Base-by-base conservation (phyloP, 2,329 filamentous ascomycete genomes). In the Phaeophleospora eucalypticola region DNA sequence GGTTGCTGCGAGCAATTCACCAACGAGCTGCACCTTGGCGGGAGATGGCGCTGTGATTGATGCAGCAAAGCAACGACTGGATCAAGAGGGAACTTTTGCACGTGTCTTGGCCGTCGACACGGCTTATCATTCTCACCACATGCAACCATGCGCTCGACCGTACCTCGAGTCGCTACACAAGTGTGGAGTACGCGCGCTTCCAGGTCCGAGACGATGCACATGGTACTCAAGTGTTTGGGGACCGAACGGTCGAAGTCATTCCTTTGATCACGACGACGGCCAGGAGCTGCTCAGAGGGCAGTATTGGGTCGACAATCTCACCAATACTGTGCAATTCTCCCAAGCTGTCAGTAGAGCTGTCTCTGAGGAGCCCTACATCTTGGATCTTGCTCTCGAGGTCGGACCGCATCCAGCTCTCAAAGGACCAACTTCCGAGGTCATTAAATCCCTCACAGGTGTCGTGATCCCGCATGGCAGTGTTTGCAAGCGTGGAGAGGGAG, bases 221-320 rank as follows among this genome's bases (percentile, higher is more conserved):
- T 46, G 38, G 44, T 45, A 24, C 19, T 49, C 46, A 4, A 44
- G 40, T 40, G 46, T 48, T 10, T 44, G 16, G 21, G 21, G 37
- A 4, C 6, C 20, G 7, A 27, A 40, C 12, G 37, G 37, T 15
- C 37, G 37, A 10, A 27, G 37, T 21, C 37, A 17, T 17, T 20
- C 17, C 14, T 40, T 17, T 7, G 37, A 20, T 7, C 9, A 40
- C 34, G 37, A 20, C 9, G 37, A 40, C 34, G 34, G 15, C 7
- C 34, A n/a, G 34, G 34, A 36, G n/a, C 7, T 15, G 36, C 37
- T 40, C 37, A 14, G 14, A 9, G 37, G 21, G 4, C 19, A 40
- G 37, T 76, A 77, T 56, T 77, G 74, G 74, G 55, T 43, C 1
- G 60, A 70, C 16, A 77, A 77, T 52, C 68, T 77, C 67, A 51